These are phyloP conservation scores for Phaffomyces antillensis DNA, from an alignment of 805 yeast genomes.

Conservation along the genomic window DNA sequence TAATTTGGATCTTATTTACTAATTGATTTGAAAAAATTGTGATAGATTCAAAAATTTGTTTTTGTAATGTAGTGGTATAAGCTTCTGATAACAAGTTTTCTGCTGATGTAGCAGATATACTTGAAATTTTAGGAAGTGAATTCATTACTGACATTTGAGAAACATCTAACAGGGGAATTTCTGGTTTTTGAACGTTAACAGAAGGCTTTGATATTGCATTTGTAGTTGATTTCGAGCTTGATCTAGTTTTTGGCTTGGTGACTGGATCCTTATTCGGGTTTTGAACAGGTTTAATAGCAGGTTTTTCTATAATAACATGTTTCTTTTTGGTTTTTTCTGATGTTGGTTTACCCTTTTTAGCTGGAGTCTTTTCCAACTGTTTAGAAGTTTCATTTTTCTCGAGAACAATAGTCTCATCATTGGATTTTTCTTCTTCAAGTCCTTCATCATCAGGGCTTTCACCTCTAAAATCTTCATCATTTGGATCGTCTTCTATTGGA, in stretches of 20 bases:
- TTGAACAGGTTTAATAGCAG: neutral
- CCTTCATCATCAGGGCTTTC: too few relatives aligned
- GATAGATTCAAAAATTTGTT: slow-evolving; percentile 30
- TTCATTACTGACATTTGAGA: neutral
- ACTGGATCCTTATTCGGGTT: neutral
- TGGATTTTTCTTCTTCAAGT: too few relatives aligned
- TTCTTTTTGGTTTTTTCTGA: neutral
- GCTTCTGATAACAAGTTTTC: slow-evolving; percentile 19
- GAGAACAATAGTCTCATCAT: too few relatives aligned
- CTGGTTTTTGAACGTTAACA: too few relatives aligned
- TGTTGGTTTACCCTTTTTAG: too few relatives aligned
- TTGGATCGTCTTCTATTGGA: slow-evolving; percentile 7
- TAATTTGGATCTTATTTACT: slow-evolving; percentile 27
- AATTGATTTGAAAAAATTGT: slow-evolving; percentile 28
- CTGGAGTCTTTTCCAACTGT: too few relatives aligned
- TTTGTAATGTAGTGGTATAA: slow-evolving; percentile 30
- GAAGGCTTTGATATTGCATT: neutral
- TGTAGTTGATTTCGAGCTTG: neutral
- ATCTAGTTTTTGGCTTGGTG: neutral
- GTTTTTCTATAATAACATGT: too few relatives aligned
- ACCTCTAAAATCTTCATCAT: too few relatives aligned
- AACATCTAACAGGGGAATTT: too few relatives aligned
- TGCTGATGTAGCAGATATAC: neutral
- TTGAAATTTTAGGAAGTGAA: neutral
- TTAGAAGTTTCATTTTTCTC: too few relatives aligned